A percentile compares a stretch with the other conserved stretches of the same genome.
Conservation (phyloP, 495 filamentous ascomycete genomes). For the Aspergillus heteromorphus region DNA sequence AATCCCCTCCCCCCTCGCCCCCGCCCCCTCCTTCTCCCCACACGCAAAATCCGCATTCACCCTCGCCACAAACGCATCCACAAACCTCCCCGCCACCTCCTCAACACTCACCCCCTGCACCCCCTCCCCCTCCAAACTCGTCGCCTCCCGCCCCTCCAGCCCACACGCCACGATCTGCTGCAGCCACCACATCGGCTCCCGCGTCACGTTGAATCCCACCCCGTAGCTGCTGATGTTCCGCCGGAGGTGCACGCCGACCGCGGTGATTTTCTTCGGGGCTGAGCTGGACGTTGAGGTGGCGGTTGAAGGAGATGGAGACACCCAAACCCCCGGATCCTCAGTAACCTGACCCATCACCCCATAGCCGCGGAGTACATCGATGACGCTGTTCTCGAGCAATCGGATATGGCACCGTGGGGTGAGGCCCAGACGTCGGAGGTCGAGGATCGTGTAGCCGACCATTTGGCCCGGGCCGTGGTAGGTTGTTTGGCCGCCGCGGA, state of each 20-base stretch:
- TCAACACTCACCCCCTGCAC: slow-evolving; percentile 22
- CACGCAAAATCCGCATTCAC: slow-evolving; percentile 40
- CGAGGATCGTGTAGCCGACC: slow-evolving; percentile 82
- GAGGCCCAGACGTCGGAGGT: slow-evolving; percentile 55
- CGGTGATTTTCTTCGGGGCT: slow-evolving; percentile 67
- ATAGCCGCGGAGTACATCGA: slow-evolving; percentile 50
- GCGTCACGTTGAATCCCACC: slow-evolving; percentile 76
- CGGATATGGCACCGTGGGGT: slow-evolving; percentile 63
- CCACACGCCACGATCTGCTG: slow-evolving; percentile 83
- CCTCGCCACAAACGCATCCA: slow-evolving; percentile 34
- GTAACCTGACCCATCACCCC: slow-evolving; percentile 57
- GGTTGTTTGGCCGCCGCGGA: slow-evolving; percentile 84
- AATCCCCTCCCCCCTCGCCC: slow-evolving; percentile 30
- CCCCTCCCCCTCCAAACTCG: slow-evolving; percentile 53
- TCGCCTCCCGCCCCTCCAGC: slow-evolving; percentile 68
- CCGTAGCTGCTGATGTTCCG: slow-evolving; percentile 83
- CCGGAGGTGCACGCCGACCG: slow-evolving; percentile 82
- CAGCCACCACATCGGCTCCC: slow-evolving; percentile 60
- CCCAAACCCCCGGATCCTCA: slow-evolving; percentile 85
- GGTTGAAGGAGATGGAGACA: too few relatives aligned
- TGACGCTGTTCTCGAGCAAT: slow-evolving; percentile 69
- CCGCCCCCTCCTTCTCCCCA: slow-evolving; percentile 16
- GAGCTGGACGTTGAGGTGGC: too few relatives aligned
- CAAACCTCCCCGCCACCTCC: slow-evolving; percentile 36
- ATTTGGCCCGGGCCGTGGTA: slow-evolving; percentile 95